phyloP scores from a whole-genome alignment of 1,139 yeast species.

The Suhomyces yuchorum region DNA sequence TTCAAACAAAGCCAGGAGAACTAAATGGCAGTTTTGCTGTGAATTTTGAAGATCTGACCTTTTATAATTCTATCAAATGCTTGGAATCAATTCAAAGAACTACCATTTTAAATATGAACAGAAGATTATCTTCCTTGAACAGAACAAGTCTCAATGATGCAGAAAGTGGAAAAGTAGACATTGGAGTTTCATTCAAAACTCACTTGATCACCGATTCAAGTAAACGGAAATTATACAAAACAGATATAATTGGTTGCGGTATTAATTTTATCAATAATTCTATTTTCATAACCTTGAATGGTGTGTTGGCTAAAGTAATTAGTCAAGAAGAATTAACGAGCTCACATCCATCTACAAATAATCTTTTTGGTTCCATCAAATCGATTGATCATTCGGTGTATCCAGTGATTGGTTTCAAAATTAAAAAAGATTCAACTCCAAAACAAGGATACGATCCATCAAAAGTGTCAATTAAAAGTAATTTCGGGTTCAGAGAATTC shows the following conservation, averaged over 20 bases:
- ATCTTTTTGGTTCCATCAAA: slow-evolving; percentile 24
- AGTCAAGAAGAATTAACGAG: slow-evolving; percentile 32
- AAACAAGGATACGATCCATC: slow-evolving; percentile 15
- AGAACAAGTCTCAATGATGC: slow-evolving; percentile 31
- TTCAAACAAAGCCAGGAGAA: slow-evolving; percentile 37
- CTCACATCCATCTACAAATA: slow-evolving; percentile 29
- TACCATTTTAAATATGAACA: slow-evolving; percentile 38
- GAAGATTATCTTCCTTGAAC: slow-evolving; percentile 37
- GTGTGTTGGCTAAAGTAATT: slow-evolving; percentile 49
- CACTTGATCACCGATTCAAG: slow-evolving; percentile 15
- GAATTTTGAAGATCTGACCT: slow-evolving; percentile 44
- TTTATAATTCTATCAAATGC: slow-evolving; percentile 41
- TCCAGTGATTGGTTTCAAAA: slow-evolving; percentile 45
- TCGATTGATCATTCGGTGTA: slow-evolving; percentile 29
- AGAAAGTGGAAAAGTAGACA: slow-evolving; percentile 38
- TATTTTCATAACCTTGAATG: slow-evolving; percentile 82
- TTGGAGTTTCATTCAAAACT: slow-evolving; percentile 42
- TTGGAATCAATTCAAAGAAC: slow-evolving; percentile 35
- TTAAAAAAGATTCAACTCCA: slow-evolving; percentile 26
- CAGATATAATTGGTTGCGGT: slow-evolving; percentile 84
- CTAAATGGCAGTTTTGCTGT: slow-evolving; percentile 47
- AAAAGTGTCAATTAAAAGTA: slow-evolving; percentile 48
- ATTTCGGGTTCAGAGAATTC: slow-evolving; percentile 73
- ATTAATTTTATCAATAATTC: slow-evolving; percentile 65
- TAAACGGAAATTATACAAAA: slow-evolving; percentile 24